A percentile compares a stretch with the other conserved stretches of the same genome.
Evolutionary conservation across 1,139 yeast species (phyloP).

Genomic region (Debaryomyces subglobosus): DNA sequence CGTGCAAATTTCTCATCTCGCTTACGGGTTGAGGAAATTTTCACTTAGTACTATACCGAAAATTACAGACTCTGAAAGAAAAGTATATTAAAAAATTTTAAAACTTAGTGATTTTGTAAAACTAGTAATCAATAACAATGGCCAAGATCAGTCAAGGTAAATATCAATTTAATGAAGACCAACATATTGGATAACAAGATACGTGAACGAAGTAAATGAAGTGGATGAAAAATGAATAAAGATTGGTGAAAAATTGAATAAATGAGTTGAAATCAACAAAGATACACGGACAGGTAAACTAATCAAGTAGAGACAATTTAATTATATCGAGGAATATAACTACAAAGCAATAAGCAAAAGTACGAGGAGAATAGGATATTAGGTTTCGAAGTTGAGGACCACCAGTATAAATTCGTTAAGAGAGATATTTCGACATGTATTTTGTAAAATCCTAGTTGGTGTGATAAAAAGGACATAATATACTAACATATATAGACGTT

Average conservation of each 20-base stretch:
- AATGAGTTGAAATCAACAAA: background rate
- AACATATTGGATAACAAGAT: constrained; percentile 2
- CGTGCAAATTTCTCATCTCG: constrained; percentile 4
- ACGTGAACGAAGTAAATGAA: background rate
- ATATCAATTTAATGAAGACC: constrained; percentile 18
- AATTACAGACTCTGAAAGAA: constrained; percentile 8
- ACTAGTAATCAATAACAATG: constrained; percentile 40
- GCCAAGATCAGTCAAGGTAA: constrained; percentile 69
- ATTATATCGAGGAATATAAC: background rate
- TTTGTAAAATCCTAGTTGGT: constrained; percentile 3
- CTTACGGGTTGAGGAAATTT: constrained; percentile 14
- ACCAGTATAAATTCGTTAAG: background rate
- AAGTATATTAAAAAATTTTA: constrained; percentile 9
- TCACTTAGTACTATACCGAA: constrained; percentile 10
- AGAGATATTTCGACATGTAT: background rate
- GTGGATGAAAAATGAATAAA: background rate
- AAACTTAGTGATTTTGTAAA: constrained; percentile 10
- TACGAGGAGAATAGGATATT: background rate
- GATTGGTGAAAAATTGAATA: background rate
- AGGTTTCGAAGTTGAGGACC: background rate
- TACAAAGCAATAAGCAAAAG: background rate
- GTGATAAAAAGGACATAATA: background rate
- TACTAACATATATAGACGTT: constrained; percentile 71
- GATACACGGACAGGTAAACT: background rate
- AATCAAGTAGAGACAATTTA: background rate